Evolutionary conservation across 2,329 filamentous ascomycete genomes (phyloP).

Genomic region (Aaosphaeria arxii): DNA sequence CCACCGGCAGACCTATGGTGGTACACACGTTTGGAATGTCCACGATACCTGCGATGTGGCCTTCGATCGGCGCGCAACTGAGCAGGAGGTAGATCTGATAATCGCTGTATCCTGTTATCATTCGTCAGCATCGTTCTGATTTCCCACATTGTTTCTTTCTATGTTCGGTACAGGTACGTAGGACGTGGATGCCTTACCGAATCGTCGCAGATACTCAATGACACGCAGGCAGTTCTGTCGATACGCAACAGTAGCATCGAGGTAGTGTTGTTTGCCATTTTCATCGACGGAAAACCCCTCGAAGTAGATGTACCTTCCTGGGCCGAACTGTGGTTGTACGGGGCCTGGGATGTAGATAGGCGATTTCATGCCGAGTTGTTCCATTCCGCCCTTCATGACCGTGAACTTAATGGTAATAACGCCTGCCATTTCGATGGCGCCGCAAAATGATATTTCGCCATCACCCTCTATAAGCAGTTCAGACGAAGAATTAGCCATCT

Average conservation of each 20-base stretch:
- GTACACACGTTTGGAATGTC: constrained; percentile 89
- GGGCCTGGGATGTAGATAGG: constrained; percentile 85
- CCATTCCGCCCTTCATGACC: constrained; percentile 78
- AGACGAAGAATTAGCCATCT: not conserved
- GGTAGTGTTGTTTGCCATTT: constrained; percentile 82
- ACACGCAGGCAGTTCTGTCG: constrained; percentile 74
- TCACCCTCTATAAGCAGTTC: constrained; percentile 58
- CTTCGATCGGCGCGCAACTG: constrained; percentile 82
- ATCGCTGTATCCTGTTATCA: constrained; percentile 50
- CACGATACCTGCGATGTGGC: constrained; percentile 84
- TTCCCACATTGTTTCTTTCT: not conserved
- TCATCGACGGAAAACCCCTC: constrained; percentile 90
- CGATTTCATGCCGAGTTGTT: constrained; percentile 71
- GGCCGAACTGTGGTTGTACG: constrained; percentile 83
- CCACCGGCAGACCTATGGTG: constrained; percentile 82
- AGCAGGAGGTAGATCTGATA: constrained; percentile 85
- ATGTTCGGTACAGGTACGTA: not conserved
- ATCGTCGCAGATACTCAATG: constrained; percentile 77
- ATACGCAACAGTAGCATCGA: constrained; percentile 84
- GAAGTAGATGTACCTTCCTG: constrained; percentile 77
- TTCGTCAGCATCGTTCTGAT: not conserved
- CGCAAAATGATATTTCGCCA: constrained; percentile 76
- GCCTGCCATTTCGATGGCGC: constrained; percentile 90
- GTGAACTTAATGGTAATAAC: constrained; percentile 87
- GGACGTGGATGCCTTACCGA: constrained; percentile 46